Base-by-base conservation (phyloP, 2,329 filamentous ascomycete species). In the Calonectria hongkongensis region DNA sequence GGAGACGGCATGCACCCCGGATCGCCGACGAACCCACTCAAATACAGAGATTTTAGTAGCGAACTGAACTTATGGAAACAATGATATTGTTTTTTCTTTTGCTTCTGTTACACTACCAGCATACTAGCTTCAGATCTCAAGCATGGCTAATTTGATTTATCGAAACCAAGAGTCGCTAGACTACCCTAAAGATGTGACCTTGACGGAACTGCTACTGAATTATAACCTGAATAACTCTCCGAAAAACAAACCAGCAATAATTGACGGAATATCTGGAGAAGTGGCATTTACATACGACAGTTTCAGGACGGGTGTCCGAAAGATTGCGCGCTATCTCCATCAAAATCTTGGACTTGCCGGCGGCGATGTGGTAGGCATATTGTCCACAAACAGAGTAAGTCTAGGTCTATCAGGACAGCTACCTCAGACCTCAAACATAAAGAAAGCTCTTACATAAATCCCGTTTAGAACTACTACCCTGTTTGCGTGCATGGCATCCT, bases 41-140 rank as follows among this genome's bases (percentile, higher is more conserved):
- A 80, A 89, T 91, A 84, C 85, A 48, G 87, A 90, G 43, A 18
- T 79, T 91, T 91, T 76, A 82, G 84, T 74, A 83, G 84, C 1
- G 16, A 51, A 28, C 50, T 68, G 1, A 66, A 62, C 18, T 63
- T 67, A 48, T 50, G 45, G 12, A 7, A 41, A 13, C 28, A 10
- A 36, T 4, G 8, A 63, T 50, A 2, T 27, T 66, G 3, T 70
- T 47, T 10, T 18, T 28, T 18, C 30, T 30, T 33, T 12, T 13
- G 16, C 41, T 36, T 64, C 10, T 39, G 25, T 41, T 10, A 18
- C 41, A n/a, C 28, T 54, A 6, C 4, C 30, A 16, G 15, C n/a
- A 33, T 28, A 54, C 8, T 3, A n/a, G 3, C 3, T 27, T 2
- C 41, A 27, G 9, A 66, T 25, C 4, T 16, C n/a, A 25, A 60